These are phyloP conservation scores for Cytospora mali DNA, from an alignment of 2,329 filamentous ascomycete species.

Conservation along the genomic window DNA sequence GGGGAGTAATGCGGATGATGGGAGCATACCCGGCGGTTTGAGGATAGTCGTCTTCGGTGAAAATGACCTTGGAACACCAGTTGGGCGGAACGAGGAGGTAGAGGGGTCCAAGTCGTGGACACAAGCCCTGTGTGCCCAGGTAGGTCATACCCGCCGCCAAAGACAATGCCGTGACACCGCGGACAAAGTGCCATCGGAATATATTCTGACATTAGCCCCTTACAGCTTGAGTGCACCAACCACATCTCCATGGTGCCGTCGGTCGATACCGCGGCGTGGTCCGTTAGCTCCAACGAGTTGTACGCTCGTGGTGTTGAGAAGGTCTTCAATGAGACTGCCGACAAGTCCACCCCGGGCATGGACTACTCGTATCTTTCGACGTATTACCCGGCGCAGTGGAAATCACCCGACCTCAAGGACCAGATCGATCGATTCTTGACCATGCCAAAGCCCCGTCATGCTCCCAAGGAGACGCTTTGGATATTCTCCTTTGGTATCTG, in stretches of 20 bases:
- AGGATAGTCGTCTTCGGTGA: slow-evolving; percentile 58
- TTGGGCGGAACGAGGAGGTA: slow-evolving; percentile 27
- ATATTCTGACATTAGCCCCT: background rate
- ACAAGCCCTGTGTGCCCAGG: slow-evolving; percentile 51
- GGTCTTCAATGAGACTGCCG: slow-evolving; percentile 37
- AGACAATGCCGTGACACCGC: no score
- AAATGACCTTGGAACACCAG: slow-evolving; percentile 47
- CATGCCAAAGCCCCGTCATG: slow-evolving; percentile 36
- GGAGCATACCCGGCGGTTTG: slow-evolving; percentile 38
- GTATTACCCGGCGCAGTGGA: slow-evolving; percentile 45
- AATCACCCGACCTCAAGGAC: slow-evolving; percentile 45
- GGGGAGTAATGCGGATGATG: slow-evolving; percentile 5
- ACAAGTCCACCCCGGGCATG: slow-evolving; percentile 39
- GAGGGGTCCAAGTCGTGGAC: slow-evolving; percentile 46
- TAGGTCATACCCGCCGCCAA: slow-evolving; percentile 33
- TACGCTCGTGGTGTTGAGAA: slow-evolving; percentile 52
- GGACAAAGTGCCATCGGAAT: background rate
- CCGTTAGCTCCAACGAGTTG: slow-evolving; percentile 56
- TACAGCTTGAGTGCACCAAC: slow-evolving; percentile 49
- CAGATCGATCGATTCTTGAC: slow-evolving; percentile 52
- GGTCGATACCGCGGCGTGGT: slow-evolving; percentile 52
- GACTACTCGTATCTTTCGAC: slow-evolving; percentile 49
- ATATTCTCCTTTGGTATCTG: slow-evolving; percentile 57
- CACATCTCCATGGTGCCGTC: slow-evolving; percentile 51
- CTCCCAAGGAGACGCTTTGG: slow-evolving; percentile 54